phyloP scores from a whole-genome alignment of 2,329 filamentous ascomycete genomes.

The Cadophora luteo-olivacea region DNA sequence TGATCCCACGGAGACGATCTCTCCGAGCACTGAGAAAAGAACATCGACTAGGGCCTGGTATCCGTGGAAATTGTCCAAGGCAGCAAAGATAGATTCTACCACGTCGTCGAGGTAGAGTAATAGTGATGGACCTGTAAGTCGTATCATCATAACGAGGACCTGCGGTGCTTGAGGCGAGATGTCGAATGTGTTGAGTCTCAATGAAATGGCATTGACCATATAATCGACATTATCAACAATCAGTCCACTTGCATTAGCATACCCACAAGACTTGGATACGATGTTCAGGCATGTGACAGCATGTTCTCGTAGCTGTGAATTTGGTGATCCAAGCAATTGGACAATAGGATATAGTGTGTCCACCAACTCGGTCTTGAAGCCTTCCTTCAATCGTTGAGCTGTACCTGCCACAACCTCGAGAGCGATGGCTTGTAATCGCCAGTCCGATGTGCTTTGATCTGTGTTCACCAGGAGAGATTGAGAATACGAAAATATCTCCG shows the following conservation, averaged over 20 bases:
- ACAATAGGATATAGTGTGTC: conserved; percentile 92
- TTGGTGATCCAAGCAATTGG: conserved; percentile 80
- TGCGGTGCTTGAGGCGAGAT: conserved; percentile 90
- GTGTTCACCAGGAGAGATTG: conserved; percentile 64
- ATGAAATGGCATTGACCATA: conserved; percentile 88
- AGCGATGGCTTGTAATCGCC: conserved; percentile 78
- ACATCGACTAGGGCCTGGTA: conserved; percentile 86
- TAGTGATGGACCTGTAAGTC: conserved; percentile 79
- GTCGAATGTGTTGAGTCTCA: conserved; percentile 90
- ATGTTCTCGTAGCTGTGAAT: conserved; percentile 74
- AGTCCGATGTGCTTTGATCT: conserved; percentile 60
- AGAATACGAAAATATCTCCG: conserved; percentile 69
- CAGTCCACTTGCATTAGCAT: conserved; percentile 75
- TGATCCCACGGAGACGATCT: conserved; percentile 83
- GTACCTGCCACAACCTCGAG: conserved; percentile 82
- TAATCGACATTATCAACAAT: conserved; percentile 95
- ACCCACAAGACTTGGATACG: conserved; percentile 77
- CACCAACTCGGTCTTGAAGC: conserved; percentile 85
- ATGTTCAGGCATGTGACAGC: conserved; percentile 84
- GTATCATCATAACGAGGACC: conserved; percentile 93
- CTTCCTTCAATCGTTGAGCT: conserved; percentile 67
- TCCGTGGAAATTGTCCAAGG: conserved; percentile 93
- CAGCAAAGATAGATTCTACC: conserved; percentile 87
- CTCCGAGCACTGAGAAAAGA: conserved; percentile 81
- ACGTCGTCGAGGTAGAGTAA: conserved; percentile 92